Conservation (phyloP, 2,329 filamentous ascomycete species). For the Hypomyces perniciosus region DNA sequence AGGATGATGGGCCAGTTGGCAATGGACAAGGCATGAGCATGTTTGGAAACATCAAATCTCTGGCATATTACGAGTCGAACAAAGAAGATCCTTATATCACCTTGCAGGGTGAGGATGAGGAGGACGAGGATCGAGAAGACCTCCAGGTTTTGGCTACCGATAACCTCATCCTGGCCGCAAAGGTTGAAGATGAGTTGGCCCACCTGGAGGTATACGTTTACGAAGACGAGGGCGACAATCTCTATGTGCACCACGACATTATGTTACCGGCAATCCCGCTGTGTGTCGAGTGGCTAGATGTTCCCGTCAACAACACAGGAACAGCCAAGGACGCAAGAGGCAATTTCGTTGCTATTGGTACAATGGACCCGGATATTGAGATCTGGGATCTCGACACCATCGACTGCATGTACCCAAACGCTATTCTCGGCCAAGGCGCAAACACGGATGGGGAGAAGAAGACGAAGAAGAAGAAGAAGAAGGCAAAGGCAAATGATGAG, state of each 20-base stretch:
- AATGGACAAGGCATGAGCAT: conserved; percentile 72
- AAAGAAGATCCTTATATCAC: conserved; percentile 97
- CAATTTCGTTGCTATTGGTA: conserved; percentile 92
- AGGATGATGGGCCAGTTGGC: conserved; percentile 46
- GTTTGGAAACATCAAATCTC: conserved; percentile 90
- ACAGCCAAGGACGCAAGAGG: conserved; percentile 61
- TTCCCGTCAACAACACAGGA: conserved; percentile 70
- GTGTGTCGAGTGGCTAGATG: conserved; percentile 90
- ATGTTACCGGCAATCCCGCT: conserved; percentile 97
- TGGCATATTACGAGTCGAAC: conserved; percentile 91
- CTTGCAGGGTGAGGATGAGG: conserved; percentile 62
- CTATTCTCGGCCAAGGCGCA: conserved; percentile 76
- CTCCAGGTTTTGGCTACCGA: conserved; percentile 89
- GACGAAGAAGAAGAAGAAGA: conserved; percentile 88
- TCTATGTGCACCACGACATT: conserved; percentile 99
- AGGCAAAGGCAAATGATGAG: conserved; percentile 76
- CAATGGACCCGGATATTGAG: conserved; percentile 98
- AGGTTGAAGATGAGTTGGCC: conserved; percentile 94
- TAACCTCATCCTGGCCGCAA: conserved; percentile 85
- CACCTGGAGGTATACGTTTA: conserved; percentile 97
- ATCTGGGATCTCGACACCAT: conserved; percentile 96
- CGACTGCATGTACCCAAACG: conserved; percentile 97
- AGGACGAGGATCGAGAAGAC: conserved; percentile 87
- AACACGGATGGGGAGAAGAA: conserved; percentile 49
- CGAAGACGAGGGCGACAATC: conserved; percentile 89